Conservation (phyloP, 2,329 filamentous ascomycete species). For the Scedosporium aurantiacum region DNA sequence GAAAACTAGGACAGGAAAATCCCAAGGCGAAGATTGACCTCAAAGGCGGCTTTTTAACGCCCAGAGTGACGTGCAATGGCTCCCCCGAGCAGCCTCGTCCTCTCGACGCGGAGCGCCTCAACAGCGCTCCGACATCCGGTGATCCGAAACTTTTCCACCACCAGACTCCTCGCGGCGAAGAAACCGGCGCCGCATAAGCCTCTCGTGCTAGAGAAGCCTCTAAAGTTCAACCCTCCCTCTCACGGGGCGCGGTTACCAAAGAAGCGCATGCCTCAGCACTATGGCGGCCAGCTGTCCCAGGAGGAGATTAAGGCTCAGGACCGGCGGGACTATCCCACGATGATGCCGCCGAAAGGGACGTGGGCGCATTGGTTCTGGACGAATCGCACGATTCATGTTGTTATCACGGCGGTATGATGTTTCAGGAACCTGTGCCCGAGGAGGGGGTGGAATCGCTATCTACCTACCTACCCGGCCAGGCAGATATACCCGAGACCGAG, state of each 20-base stretch:
- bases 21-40: too few species aligned
- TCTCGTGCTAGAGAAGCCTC: conserved; percentile 71
- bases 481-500: not conserved
- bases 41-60: too few species aligned
- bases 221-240: conserved; percentile 84
- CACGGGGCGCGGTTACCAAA: conserved; percentile 62
- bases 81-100: not conserved
- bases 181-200: conserved; percentile 34
- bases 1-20: too few species aligned
- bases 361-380: conserved; percentile 79
- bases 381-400: conserved; percentile 63
- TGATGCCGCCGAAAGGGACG: conserved; percentile 75
- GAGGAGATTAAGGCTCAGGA: conserved; percentile 57
- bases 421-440: not conserved
- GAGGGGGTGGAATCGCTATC: not conserved
- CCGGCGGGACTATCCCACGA: conserved; percentile 69
- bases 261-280: conserved; percentile 49
- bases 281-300: conserved; percentile 59
- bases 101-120: not conserved
- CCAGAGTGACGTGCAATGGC: not conserved
- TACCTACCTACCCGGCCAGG: too few species aligned
- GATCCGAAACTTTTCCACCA: not conserved
- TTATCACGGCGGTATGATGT: conserved; percentile 65
- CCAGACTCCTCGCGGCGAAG: conserved; percentile 1
- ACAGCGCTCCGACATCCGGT: not conserved